Evolutionary conservation across 2,329 filamentous ascomycete genomes (phyloP).

Genomic region (Purpureocillium takamizusanense): DNA sequence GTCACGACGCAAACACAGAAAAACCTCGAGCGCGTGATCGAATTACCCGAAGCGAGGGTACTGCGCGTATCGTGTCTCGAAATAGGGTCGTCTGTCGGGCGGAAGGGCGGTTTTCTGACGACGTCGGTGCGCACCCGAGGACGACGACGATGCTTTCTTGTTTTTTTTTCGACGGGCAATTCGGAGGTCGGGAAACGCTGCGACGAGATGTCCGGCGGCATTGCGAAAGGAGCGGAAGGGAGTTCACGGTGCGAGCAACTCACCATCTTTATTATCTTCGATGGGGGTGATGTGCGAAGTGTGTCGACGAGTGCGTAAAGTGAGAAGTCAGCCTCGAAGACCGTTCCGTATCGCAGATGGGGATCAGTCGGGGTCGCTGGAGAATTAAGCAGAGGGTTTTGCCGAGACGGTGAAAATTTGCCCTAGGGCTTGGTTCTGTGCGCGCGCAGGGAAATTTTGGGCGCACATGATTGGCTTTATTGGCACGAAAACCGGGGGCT

Average conservation of each 20-base stretch:
- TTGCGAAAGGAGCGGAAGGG: constrained; percentile 3
- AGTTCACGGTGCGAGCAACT: constrained; percentile 20
- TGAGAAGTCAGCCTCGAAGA: constrained; percentile 23
- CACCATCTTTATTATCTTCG: constrained; percentile 39
- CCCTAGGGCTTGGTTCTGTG: constrained; percentile 25
- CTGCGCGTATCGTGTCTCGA: too few relatives aligned
- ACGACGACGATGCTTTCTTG: not conserved
- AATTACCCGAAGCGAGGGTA: too few relatives aligned
- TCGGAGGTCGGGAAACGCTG: not conserved
- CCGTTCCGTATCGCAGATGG: constrained; percentile 24
- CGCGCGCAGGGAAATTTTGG: constrained; percentile 9
- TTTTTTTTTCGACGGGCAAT: not conserved
- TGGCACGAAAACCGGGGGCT: not conserved
- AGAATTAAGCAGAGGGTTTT: constrained; percentile 24
- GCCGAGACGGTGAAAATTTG: constrained; percentile 27
- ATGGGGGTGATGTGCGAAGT: constrained; percentile 28
- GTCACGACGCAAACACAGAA: too few relatives aligned
- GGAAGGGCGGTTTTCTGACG: not conserved
- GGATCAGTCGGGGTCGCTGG: constrained; percentile 15
- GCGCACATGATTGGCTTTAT: constrained; percentile 23
- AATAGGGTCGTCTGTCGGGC: constrained; percentile 3
- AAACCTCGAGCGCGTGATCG: too few relatives aligned
- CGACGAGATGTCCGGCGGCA: constrained; percentile 1
- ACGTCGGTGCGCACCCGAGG: not conserved
- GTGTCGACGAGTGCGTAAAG: constrained; percentile 28